These are phyloP conservation scores for Beauveria australis DNA, from an alignment of 2,329 filamentous ascomycete species.

Conservation along the genomic window DNA sequence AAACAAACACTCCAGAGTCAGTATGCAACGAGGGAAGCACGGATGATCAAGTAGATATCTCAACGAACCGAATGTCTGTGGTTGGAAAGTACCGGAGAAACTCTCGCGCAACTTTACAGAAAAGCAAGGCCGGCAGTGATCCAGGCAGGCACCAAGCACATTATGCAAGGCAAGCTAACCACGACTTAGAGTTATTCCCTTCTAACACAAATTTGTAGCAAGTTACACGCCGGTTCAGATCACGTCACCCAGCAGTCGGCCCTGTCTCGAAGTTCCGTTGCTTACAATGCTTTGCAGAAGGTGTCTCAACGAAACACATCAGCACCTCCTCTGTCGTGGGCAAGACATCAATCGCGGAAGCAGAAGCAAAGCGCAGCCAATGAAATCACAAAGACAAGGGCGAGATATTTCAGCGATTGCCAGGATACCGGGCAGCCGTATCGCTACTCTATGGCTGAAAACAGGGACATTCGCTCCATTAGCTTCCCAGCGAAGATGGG, in stretches of 20 bases:
- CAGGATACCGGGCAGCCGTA: not conserved
- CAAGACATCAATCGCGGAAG: constrained; percentile 25
- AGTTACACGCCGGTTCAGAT: not conserved
- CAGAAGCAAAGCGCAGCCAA: constrained; percentile 11
- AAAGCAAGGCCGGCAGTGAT: not conserved
- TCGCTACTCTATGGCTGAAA: not conserved
- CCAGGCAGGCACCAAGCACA: not conserved
- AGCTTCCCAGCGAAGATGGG: not conserved
- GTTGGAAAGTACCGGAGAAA: no score
- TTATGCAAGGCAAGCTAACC: not conserved
- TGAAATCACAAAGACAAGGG: not conserved
- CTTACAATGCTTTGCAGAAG: not conserved
- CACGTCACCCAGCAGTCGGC: no score
- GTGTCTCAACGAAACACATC: constrained; percentile 11
- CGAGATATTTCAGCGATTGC: not conserved
- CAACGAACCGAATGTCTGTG: no score
- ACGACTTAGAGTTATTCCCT: not conserved
- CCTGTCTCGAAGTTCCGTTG: not conserved
- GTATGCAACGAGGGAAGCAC: not conserved
- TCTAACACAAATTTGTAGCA: not conserved
- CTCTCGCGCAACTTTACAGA: not conserved
- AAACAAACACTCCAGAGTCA: not conserved
- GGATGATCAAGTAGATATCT: not conserved
- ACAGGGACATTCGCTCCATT: not conserved
- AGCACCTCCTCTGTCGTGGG: constrained; percentile 24